Evolutionary conservation across 768 basidiomycete species (phyloP), one percentile per base, ranked within the genome.

Genomic region (Phaffia tasmanica): DNA sequence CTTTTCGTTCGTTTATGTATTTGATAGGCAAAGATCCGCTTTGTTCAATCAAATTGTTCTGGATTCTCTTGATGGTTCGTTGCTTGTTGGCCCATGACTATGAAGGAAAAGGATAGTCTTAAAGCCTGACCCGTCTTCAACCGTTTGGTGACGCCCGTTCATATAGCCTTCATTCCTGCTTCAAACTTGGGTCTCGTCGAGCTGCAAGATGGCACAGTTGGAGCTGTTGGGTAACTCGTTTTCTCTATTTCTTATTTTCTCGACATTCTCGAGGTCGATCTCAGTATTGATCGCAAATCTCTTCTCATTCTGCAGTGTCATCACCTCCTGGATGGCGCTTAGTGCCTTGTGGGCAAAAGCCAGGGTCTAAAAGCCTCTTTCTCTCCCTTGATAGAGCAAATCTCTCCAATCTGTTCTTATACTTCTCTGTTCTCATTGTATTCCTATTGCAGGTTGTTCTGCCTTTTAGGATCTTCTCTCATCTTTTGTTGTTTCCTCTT

Each of bases 161-260:
- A 42, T 11, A 42, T 42, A 42, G 35, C 91, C 67, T 93, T 86
- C 85, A 84, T 93, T 72, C 95, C 95, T 6, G 87, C 90, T 8
- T 85, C 86, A 23, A 86, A 82, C 66, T 81, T 92, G 50, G 88
- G 86, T 19, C 78, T 88, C 62, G 81, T 85, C 70, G 81, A 82
- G 70, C 72, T 93, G 70, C 89, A 86, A 73, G 95, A 98, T 68
- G 93, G 94, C 29, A 73, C 83, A 23, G 78, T 94, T 32, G 94
- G 95, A 63, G 79, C 88, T 66, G 81, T 88, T 70, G 95, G 94
- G 89, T 94, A 69, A 72, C 11, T 61, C 19, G n/a, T 23, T 23
- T 49, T 1, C 9, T 61, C 49, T 9, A 8, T 49, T 11, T 32
- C 57, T 59, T 8, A n/a, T 46, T 62, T 2, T 25, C 27, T 27